Conservation (phyloP, 2,329 filamentous ascomycete species). For the Penicillium sp. region DNA sequence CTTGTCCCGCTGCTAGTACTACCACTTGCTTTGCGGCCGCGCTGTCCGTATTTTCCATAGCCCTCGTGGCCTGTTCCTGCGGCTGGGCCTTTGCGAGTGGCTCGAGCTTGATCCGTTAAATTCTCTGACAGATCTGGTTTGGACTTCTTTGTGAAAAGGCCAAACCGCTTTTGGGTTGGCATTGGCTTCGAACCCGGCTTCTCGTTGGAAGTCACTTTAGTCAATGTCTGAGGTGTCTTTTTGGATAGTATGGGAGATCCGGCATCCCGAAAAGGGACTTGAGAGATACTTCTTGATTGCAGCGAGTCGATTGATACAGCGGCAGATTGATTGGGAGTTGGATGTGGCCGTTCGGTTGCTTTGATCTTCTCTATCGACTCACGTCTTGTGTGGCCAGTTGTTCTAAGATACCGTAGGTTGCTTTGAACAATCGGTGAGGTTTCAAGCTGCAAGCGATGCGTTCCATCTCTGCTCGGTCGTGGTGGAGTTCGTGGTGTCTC, state of each 20-base stretch:
- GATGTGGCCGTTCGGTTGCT: slow-evolving; percentile 31
- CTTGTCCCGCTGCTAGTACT: slow-evolving; percentile 41
- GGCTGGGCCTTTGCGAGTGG: slow-evolving; percentile 69
- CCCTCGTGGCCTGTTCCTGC: slow-evolving; percentile 91
- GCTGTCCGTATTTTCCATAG: slow-evolving; percentile 49
- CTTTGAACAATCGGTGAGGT: slow-evolving; percentile 57
- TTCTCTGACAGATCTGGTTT: slow-evolving; percentile 59
- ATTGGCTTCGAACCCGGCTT: slow-evolving; percentile 30
- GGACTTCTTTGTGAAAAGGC: slow-evolving; percentile 71
- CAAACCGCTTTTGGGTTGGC: slow-evolving; percentile 62
- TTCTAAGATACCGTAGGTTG: slow-evolving; percentile 51
- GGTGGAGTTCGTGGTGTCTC: slow-evolving; percentile 49
- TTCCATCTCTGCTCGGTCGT: slow-evolving; percentile 68
- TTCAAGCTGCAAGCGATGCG: slow-evolving; percentile 58
- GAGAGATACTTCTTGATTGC: slow-evolving; percentile 32
- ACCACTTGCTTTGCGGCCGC: slow-evolving; percentile 45
- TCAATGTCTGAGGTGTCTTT: slow-evolving; percentile 39
- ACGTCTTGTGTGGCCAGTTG: slow-evolving; percentile 51
- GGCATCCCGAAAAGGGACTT: slow-evolving; percentile 33
- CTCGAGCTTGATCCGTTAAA: slow-evolving; percentile 54
- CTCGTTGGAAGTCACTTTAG: slow-evolving; percentile 27
- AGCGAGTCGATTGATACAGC: slow-evolving; percentile 41
- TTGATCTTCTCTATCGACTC: slow-evolving; percentile 48
- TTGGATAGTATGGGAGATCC: slow-evolving; percentile 32
- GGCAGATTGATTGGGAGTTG: slow-evolving; percentile 32